Conservation (phyloP, 257 asterid species). For the Solanum lignicaule region DNA sequence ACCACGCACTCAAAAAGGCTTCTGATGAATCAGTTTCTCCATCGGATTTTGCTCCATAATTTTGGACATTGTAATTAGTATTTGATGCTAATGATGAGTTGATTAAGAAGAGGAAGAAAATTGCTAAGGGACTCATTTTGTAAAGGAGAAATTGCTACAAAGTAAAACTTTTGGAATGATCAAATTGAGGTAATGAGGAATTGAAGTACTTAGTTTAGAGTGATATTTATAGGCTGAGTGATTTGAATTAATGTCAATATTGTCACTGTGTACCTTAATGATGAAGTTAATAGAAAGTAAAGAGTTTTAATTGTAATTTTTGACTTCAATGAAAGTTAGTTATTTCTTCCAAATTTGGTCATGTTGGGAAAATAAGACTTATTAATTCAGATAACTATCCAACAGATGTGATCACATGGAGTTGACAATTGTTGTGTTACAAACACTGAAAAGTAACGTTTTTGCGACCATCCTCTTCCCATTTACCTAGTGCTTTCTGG, state of each 20-base stretch:
- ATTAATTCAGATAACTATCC: background rate
- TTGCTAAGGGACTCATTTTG: background rate
- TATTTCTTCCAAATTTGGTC: background rate
- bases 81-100: background rate
- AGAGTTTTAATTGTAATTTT: background rate
- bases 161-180: background rate
- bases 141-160: background rate
- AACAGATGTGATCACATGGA: background rate
- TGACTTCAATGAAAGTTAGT: background rate
- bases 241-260: background rate
- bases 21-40: background rate
- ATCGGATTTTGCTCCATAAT: background rate
- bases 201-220: background rate
- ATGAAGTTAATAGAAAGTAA: background rate
- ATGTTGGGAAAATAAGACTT: background rate
- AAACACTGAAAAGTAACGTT: background rate
- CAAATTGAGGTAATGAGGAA: background rate
- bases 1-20: background rate
- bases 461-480: background rate
- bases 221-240: background rate
- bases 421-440: background rate
- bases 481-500: background rate
- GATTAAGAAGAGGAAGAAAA: background rate
- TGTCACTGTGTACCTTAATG: background rate
- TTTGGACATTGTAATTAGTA: background rate